A percentile compares a stretch with the other conserved stretches of the same genome.
Evolutionary conservation across 2,329 filamentous ascomycete genomes (phyloP).

Genomic region (Calonectria fujianensis): DNA sequence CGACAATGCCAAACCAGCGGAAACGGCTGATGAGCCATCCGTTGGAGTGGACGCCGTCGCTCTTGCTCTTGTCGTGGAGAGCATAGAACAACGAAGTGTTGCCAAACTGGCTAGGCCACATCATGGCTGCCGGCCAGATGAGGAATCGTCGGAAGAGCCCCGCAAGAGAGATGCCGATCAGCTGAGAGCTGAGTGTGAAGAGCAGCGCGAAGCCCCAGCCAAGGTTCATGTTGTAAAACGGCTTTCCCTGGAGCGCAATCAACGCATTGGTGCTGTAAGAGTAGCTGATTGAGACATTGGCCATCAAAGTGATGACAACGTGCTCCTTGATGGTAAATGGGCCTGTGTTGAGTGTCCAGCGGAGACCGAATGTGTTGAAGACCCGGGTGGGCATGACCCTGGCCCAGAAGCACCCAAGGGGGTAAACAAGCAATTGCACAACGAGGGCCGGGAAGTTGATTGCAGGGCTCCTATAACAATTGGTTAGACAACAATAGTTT

Average conservation of each 20-base stretch:
- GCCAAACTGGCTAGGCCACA: slow-evolving; percentile 73
- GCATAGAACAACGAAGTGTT: slow-evolving; percentile 69
- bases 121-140: slow-evolving; percentile 76
- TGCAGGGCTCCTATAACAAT: slow-evolving; percentile 54
- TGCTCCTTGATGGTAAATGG: slow-evolving; percentile 73
- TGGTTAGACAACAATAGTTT: not conserved
- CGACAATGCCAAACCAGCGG: slow-evolving; percentile 66
- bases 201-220: slow-evolving; percentile 75
- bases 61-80: slow-evolving; percentile 64
- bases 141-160: slow-evolving; percentile 74
- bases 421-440: slow-evolving; percentile 65
- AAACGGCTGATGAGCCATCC: slow-evolving; percentile 68
- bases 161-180: slow-evolving; percentile 77
- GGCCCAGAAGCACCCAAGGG: slow-evolving; percentile 66
- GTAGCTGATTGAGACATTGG: slow-evolving; percentile 70
- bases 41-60: slow-evolving; percentile 62
- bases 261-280: slow-evolving; percentile 65
- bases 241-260: slow-evolving; percentile 64
- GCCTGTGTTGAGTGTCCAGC: slow-evolving; percentile 68
- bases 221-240: slow-evolving; percentile 67
- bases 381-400: slow-evolving; percentile 63
- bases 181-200: slow-evolving; percentile 74
- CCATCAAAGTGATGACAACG: slow-evolving; percentile 72
- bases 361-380: slow-evolving; percentile 64
- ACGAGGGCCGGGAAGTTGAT: slow-evolving; percentile 63